A percentile compares a stretch with the other conserved stretches of the same genome.
These are phyloP conservation scores for Tricholoma flavovirens DNA, from an alignment of 768 basidiomycete genomes.

Conservation along the genomic window DNA sequence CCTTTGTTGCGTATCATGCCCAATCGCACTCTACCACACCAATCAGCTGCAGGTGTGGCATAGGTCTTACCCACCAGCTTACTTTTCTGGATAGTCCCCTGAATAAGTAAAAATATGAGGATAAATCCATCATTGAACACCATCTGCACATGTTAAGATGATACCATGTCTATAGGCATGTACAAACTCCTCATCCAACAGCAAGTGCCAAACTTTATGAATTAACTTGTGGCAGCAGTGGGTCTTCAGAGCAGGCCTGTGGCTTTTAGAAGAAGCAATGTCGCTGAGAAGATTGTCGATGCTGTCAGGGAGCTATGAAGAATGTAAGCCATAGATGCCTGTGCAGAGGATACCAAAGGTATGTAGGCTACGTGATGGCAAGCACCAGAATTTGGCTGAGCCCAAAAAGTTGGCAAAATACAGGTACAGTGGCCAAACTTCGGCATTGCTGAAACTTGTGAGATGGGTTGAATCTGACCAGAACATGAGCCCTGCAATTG, in stretches of 20 bases:
- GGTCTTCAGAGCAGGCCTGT: conserved; percentile 5
- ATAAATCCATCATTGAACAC: conserved; percentile 18
- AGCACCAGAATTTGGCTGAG: no score
- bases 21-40: background rate
- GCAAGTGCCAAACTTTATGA: conserved; percentile 17
- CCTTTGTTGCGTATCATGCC: background rate
- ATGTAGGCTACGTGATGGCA: background rate
- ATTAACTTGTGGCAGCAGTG: conserved; percentile 25
- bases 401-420: no score
- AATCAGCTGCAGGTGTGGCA: background rate
- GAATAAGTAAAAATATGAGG: conserved; percentile 25
- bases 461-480: no score
- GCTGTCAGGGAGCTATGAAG: background rate
- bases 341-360: background rate
- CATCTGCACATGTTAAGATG: conserved; percentile 22
- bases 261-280: background rate
- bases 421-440: no score
- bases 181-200: conserved; percentile 24
- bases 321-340: background rate
- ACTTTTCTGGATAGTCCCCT: conserved; percentile 32
- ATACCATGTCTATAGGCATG: conserved; percentile 24
- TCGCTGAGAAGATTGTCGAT: background rate
- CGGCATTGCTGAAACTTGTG: no score
- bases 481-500: no score
- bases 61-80: background rate